Percentiles rank a stretch among this genome's conserved stretches.
Conservation (phyloP, 2,329 filamentous ascomycete genomes). For the Pseudocercospora crystallina region DNA sequence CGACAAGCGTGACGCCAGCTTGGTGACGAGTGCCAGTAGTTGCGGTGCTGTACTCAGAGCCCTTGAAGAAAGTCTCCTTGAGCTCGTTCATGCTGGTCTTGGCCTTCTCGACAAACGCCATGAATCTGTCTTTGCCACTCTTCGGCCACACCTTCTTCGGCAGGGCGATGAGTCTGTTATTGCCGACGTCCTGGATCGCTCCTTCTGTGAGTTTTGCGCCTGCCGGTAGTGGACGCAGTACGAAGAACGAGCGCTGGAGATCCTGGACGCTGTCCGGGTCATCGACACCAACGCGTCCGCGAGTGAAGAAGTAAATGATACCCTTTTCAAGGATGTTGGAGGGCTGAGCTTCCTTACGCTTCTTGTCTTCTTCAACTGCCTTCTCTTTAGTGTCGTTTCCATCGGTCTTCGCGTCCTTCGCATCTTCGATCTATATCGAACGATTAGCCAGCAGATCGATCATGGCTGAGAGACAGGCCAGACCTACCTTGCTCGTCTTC, state of each 20-base stretch:
- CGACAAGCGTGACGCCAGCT: conserved; percentile 71
- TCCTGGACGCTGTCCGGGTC: conserved; percentile 69
- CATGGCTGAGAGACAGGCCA: background rate
- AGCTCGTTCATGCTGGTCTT: conserved; percentile 65
- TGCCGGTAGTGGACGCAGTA: conserved; percentile 69
- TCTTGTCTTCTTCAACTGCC: conserved; percentile 51
- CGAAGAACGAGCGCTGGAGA: conserved; percentile 74
- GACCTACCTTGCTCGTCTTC: conserved; percentile 29
- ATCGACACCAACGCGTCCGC: conserved; percentile 71
- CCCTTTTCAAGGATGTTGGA: conserved; percentile 79
- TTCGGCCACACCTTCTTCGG: conserved; percentile 82
- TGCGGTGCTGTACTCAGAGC: conserved; percentile 71
- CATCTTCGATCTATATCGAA: background rate
- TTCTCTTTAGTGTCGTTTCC: conserved; percentile 25
- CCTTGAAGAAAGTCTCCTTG: conserved; percentile 69
- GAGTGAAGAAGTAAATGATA: conserved; percentile 87
- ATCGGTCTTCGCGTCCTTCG: conserved; percentile 10
- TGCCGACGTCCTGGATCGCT: conserved; percentile 55
- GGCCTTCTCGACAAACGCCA: conserved; percentile 80
- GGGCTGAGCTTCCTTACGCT: conserved; percentile 53
- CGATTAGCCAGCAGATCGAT: no score
- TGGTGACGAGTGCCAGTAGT: conserved; percentile 68
- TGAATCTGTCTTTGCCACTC: conserved; percentile 67
- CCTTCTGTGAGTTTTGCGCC: conserved; percentile 67
- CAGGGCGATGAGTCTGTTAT: conserved; percentile 71